These are phyloP conservation scores for Jacaranda copaia DNA, from an alignment of 257 asterid species.

Conservation along the genomic window DNA sequence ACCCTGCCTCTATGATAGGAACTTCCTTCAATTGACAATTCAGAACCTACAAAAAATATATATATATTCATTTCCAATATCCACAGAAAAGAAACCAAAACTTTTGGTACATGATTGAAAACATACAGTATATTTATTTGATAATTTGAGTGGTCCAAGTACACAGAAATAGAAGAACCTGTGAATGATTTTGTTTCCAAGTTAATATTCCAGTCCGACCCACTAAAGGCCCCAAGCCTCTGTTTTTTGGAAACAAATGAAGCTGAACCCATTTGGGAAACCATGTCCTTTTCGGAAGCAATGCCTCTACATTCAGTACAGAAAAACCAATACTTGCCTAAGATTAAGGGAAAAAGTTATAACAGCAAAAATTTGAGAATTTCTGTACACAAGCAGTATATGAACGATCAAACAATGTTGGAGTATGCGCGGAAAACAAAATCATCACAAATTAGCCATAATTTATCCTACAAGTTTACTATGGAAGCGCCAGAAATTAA, in stretches of 20 bases:
- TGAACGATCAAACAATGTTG: background rate
- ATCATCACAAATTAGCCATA: conserved; percentile 17
- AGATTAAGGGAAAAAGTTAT: conserved; percentile 2
- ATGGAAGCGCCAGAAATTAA: background rate
- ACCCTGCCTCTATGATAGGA: conserved; percentile 58
- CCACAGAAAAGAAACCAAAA: background rate
- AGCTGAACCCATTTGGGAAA: conserved; percentile 43
- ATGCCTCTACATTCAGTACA: conserved; percentile 51
- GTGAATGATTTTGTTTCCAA: conserved; percentile 47
- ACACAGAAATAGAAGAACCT: conserved; percentile 52
- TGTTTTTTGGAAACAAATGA: conserved; percentile 42
- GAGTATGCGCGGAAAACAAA: background rate
- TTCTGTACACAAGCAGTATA: background rate
- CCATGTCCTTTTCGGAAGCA: conserved; percentile 44
- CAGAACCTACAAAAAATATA: conserved; percentile 45
- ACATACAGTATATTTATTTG: background rate
- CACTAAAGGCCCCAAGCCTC: conserved; percentile 42
- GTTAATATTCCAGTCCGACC: conserved; percentile 36
- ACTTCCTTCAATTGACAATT: conserved; percentile 54
- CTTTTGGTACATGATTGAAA: background rate
- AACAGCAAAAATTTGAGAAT: background rate
- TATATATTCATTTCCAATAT: conserved; percentile 4
- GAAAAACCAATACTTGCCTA: conserved; percentile 19
- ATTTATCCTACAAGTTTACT: background rate
- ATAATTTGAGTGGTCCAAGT: conserved; percentile 1